A percentile compares a stretch with the other conserved stretches of the same genome.
Conservation (phyloP, 495 filamentous ascomycete genomes). For the Trichocladium antarcticum region DNA sequence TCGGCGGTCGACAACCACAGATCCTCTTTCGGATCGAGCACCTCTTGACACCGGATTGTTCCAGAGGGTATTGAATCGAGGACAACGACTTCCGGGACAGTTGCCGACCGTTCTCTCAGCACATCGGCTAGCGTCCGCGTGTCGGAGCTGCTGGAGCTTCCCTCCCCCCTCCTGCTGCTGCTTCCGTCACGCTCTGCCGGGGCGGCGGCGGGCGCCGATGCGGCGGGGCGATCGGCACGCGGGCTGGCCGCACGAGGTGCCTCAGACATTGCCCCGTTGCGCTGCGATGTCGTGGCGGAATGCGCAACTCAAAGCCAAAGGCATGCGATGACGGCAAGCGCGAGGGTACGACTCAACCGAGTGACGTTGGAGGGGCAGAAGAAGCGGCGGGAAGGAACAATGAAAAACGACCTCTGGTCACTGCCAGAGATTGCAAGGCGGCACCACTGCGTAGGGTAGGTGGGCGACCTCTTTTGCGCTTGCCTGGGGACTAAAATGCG, state of each 20-base stretch:
- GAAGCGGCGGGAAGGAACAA: too few relatives aligned
- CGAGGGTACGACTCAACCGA: too few relatives aligned
- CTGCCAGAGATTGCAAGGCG: too few relatives aligned
- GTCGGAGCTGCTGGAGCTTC: neutral
- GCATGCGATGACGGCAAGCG: too few relatives aligned
- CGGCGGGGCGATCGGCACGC: neutral
- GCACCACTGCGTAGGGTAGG: too few relatives aligned
- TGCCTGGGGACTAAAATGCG: too few relatives aligned
- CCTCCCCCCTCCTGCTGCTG: neutral
- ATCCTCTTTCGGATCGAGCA: conserved; percentile 34
- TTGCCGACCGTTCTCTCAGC: conserved; percentile 32
- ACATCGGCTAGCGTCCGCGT: conserved; percentile 29
- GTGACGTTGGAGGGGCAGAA: too few relatives aligned
- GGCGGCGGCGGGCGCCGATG: too few relatives aligned
- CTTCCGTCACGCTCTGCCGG: too few relatives aligned
- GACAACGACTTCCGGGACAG: conserved; percentile 30
- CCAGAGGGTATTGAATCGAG: conserved; percentile 22
- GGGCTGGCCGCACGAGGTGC: conserved; percentile 1
- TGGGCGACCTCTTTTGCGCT: too few relatives aligned
- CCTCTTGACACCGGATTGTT: conserved; percentile 10
- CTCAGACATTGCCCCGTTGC: neutral
- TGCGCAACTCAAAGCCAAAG: neutral
- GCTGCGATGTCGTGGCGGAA: neutral
- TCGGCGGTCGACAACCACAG: conserved; percentile 36
- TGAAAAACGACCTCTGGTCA: too few relatives aligned